phyloP scores from a whole-genome alignment of 2,329 filamentous ascomycete genomes.

The Lecanicillium sp. region DNA sequence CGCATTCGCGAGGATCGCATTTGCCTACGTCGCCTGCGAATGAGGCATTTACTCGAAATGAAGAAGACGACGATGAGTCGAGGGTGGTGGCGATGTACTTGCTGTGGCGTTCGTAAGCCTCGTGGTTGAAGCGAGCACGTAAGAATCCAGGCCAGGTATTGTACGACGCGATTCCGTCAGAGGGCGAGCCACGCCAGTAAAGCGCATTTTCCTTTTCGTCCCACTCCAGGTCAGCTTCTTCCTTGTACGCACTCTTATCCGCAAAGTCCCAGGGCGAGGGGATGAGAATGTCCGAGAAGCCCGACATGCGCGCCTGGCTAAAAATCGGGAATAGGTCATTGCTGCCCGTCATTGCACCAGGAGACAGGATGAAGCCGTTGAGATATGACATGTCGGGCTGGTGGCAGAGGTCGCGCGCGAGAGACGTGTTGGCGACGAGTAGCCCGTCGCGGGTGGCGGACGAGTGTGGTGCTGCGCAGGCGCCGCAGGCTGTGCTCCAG shows the following conservation, averaged over 20 bases:
- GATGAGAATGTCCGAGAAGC: slow-evolving; percentile 44
- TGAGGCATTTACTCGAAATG: slow-evolving; percentile 25
- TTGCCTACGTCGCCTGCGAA: slow-evolving; percentile 32
- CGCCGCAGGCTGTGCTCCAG: slow-evolving; percentile 21
- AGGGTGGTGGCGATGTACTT: slow-evolving; percentile 34
- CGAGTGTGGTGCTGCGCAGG: slow-evolving; percentile 28
- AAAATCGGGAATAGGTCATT: slow-evolving; percentile 45
- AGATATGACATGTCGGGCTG: slow-evolving; percentile 38
- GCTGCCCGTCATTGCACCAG: slow-evolving; percentile 42
- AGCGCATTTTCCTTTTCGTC: slow-evolving; percentile 37
- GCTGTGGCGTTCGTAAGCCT: slow-evolving; percentile 38
- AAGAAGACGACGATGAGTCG: slow-evolving; percentile 17
- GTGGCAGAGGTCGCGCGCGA: slow-evolving; percentile 44
- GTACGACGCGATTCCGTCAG: slow-evolving; percentile 31
- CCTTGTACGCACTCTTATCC: slow-evolving; percentile 44
- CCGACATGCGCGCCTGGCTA: slow-evolving; percentile 44
- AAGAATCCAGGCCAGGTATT: slow-evolving; percentile 53
- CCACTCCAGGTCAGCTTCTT: slow-evolving; percentile 37
- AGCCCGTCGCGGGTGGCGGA: slow-evolving; percentile 19
- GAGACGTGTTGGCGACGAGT: slow-evolving; percentile 46
- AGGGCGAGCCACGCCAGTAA: slow-evolving; percentile 53
- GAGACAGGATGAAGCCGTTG: slow-evolving; percentile 42
- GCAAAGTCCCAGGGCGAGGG: slow-evolving; percentile 50
- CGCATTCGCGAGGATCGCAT: slow-evolving; percentile 37
- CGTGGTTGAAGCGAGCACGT: slow-evolving; percentile 56